A percentile compares a stretch with the other conserved stretches of the same genome.
Evolutionary conservation across 106 monocot genomes (phyloP).

Genomic region (Dioscorea zingiberensis): DNA sequence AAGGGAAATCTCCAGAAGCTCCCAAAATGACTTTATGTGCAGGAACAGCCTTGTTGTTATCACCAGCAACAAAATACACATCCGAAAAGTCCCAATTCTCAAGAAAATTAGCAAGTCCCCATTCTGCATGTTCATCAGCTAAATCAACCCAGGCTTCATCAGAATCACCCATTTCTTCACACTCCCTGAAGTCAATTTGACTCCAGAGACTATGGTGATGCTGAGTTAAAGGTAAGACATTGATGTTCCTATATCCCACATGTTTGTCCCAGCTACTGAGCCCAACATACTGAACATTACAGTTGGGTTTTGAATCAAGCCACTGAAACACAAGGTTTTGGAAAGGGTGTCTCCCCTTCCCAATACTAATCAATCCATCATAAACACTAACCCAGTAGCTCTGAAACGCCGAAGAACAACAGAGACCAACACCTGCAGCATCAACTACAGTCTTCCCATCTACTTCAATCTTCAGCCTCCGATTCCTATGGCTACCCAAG

Average conservation of each 20-base stretch:
- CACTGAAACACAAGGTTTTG: constrained; percentile 79
- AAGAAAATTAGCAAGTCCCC: constrained; percentile 56
- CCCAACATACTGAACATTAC: constrained; percentile 76
- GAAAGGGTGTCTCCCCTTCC: constrained; percentile 71
- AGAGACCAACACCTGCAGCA: constrained; percentile 70
- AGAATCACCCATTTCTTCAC: constrained; percentile 23
- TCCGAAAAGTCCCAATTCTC: constrained; percentile 90
- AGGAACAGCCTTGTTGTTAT: constrained; percentile 56
- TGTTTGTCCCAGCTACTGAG: constrained; percentile 97
- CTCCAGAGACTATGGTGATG: constrained; percentile 31
- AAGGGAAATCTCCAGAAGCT: constrained; percentile 53
- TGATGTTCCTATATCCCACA: constrained; percentile 89
- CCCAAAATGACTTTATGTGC: constrained; percentile 70
- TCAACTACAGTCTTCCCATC: constrained; percentile 79
- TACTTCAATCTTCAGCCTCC: constrained; percentile 88
- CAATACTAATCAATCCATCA: constrained; percentile 87
- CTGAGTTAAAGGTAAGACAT: constrained; percentile 47
- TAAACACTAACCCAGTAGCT: constrained; percentile 90
- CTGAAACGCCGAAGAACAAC: constrained; percentile 77
- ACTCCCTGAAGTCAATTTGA: constrained; percentile 43
- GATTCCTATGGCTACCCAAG: constrained; percentile 87
- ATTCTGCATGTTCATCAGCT: constrained; percentile 28
- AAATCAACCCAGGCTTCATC: constrained; percentile 29
- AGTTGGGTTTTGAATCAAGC: constrained; percentile 64
- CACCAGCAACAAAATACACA: constrained; percentile 60